Percentiles rank a stretch among this genome's conserved stretches.
phyloP scores from a whole-genome alignment of 371 early-diverging fungal genomes.

The Mortierella sp. region DNA sequence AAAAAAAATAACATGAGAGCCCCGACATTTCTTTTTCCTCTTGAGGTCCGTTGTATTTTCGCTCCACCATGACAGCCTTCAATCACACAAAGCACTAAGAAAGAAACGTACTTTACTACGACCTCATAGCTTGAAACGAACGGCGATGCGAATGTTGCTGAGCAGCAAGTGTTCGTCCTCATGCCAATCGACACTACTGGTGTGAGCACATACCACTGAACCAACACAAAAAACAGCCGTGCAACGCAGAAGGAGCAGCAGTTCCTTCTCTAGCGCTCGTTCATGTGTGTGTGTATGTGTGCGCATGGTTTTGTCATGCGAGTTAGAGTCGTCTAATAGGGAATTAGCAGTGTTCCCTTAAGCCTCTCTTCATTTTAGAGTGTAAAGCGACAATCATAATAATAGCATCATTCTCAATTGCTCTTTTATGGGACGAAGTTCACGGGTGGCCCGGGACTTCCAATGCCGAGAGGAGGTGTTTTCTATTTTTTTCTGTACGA shows the following conservation, averaged over 20 bases:
- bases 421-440: neutral
- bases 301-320: neutral
- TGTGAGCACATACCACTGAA: neutral
- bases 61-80: neutral
- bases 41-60: neutral
- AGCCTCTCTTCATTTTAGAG: too few relatives aligned
- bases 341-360: too few relatives aligned
- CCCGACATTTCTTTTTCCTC: neutral
- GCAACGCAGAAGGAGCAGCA: neutral
- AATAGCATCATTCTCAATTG: too few relatives aligned
- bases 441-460: neutral
- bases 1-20: conserved; percentile 2
- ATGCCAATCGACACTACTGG: neutral
- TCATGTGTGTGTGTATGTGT: neutral
- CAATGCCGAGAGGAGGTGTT: neutral
- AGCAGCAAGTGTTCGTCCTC: neutral
- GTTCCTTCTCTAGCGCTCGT: too few relatives aligned
- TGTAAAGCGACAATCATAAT: too few relatives aligned
- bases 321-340: neutral
- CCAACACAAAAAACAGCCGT: neutral
- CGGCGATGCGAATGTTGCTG: neutral
- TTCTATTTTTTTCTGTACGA: neutral
- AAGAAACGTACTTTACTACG: neutral
- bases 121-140: neutral
- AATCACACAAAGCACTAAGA: neutral